phyloP scores from a whole-genome alignment of 1,284 basidiomycete genomes.

The Neotropicomus parvogracilis region DNA sequence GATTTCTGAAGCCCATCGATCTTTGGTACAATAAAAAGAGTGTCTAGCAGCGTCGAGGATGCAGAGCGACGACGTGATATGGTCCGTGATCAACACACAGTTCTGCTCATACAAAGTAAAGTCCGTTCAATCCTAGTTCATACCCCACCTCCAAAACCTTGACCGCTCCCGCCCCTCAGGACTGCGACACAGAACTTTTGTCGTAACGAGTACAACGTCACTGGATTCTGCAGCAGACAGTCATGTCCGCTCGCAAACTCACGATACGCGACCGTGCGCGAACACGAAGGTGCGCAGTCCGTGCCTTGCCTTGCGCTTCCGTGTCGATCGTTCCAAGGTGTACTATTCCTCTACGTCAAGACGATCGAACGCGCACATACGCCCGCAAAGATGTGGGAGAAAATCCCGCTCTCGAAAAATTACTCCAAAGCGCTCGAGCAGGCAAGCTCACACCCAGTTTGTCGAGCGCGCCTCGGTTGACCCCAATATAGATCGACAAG shows the following conservation, averaged over 20 bases:
- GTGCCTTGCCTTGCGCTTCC: neutral
- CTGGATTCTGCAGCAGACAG: slow-evolving; percentile 94
- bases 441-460: slow-evolving; percentile 44
- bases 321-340: slow-evolving; percentile 46
- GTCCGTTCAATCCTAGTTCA: slow-evolving; percentile 46
- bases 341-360: slow-evolving; percentile 96
- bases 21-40: too few species aligned
- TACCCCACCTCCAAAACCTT: slow-evolving; percentile 2
- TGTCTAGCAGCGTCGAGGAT: slow-evolving; percentile 36
- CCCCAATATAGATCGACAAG: slow-evolving; percentile 75
- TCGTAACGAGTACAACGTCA: slow-evolving; percentile 97
- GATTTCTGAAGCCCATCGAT: too few species aligned
- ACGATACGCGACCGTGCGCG: slow-evolving; percentile 93
- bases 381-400: slow-evolving; percentile 97
- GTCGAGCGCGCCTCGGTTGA: neutral
- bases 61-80: slow-evolving; percentile 95
- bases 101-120: slow-evolving; percentile 99
- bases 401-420: slow-evolving; percentile 89
- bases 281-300: slow-evolving; percentile 77
- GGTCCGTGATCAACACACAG: slow-evolving; percentile 90
- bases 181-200: slow-evolving; percentile 96
- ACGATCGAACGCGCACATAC: slow-evolving; percentile 96
- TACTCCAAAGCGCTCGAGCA: slow-evolving; percentile 94
- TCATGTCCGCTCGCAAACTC: slow-evolving; percentile 98
- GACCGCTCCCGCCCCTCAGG: slow-evolving; percentile 41